phyloP scores from a whole-genome alignment of 176 grass and related monocot species.

The Paspalum notatum region DNA sequence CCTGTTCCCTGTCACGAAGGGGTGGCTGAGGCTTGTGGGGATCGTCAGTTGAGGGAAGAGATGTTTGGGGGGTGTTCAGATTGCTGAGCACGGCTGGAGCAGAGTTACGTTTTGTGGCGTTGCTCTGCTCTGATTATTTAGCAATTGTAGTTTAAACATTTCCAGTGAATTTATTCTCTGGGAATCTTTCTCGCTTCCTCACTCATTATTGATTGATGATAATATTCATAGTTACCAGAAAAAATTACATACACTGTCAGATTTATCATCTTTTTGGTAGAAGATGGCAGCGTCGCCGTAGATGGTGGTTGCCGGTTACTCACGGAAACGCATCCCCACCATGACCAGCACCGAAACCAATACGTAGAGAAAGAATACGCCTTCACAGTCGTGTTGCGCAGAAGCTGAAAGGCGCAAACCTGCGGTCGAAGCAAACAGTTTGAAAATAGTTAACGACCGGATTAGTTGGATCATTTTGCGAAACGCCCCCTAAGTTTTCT shows the following conservation, averaged over 20 bases:
- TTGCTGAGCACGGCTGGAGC: conserved; percentile 24
- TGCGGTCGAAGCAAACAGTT: neutral
- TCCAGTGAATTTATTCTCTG: conserved; percentile 3
- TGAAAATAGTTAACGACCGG: conserved; percentile 25
- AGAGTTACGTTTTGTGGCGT: neutral
- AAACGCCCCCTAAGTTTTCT: neutral
- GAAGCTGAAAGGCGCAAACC: fast-evolving
- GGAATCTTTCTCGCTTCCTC: conserved; percentile 33
- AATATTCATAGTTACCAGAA: neutral
- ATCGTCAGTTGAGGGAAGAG: neutral
- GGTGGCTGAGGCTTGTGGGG: conserved; percentile 50
- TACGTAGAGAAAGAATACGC: neutral
- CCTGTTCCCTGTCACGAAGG: conserved; percentile 59
- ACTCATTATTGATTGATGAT: conserved; percentile 15
- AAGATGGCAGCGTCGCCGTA: neutral
- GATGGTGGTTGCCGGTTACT: too few species aligned
- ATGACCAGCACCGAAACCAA: neutral
- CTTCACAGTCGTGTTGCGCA: neutral
- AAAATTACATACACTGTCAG: neutral
- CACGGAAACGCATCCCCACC: too few species aligned
- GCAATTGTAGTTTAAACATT: conserved; percentile 45
- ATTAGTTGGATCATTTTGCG: conserved; percentile 35
- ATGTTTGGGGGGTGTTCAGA: conserved; percentile 31
- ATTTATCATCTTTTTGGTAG: neutral
- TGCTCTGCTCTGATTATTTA: conserved; percentile 10